Base-by-base conservation (phyloP, 1,284 basidiomycete species). In the Cryptococcus sp. region DNA sequence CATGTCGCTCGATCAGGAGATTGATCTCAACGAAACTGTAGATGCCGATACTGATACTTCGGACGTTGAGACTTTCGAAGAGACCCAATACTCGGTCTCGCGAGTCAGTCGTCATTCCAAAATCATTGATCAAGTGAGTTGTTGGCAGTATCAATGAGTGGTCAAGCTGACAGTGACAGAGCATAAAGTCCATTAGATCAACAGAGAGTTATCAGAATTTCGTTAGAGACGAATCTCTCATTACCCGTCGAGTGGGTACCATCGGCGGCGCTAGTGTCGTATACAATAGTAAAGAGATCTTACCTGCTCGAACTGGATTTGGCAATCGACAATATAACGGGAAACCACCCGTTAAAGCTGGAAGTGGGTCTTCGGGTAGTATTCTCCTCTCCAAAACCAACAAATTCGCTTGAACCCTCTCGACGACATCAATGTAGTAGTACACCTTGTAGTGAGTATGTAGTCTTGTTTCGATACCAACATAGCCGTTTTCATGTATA, bases 191-290 rank as follows among this genome's bases (percentile, higher is more conserved):
- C n/a, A 22, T 53, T 2, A 45, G 58, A 7, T 49, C 55, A 11
- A 42, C 45, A 9, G 61, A 60, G 3, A 52, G 53, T 7, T 63
- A 55, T 32, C 25, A 50, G 13, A 46, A 56, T 28, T 67, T 55
- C 45, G 49, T 72, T 24, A 48, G 48, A 37, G 64, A 64, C 3
- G 66, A 70, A 54, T 61, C 63, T 1, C 52, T 54, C 34, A 56
- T 52, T 7, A 65, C 54, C 9, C 56, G 64, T 10, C 16, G 19
- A 19, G n/a, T 23, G 39, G 7, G 36, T 23, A 14, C 9, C 16
- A 21, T 18, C 10, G 11, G 48, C 42, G 11, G 46, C 52, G 44
- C 49, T 47, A 23, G 42, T 49, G 23, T 45, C 52, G 40, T 34
- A 9, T n/a, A n/a, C n/a, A n/a, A n/a, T n/a, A n/a, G n/a, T n/a